These are phyloP conservation scores for Alternaria panax DNA, from an alignment of 2,329 filamentous ascomycete species.

Conservation along the genomic window DNA sequence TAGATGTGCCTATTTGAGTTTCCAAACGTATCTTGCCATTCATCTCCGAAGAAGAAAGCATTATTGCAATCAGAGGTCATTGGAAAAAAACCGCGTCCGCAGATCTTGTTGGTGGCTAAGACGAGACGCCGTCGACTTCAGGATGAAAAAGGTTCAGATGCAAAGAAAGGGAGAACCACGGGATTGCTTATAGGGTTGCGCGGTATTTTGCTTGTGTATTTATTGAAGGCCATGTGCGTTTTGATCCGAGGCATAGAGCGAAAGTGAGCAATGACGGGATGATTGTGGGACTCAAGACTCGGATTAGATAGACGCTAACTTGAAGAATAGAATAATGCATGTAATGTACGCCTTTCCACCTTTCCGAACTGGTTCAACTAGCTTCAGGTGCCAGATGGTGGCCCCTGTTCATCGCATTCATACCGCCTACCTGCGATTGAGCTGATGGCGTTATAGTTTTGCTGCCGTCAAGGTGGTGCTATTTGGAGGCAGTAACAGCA, in stretches of 20 bases:
- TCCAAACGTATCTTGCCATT: neutral
- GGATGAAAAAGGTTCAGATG: neutral
- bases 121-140: neutral
- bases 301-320: neutral
- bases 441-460: no score
- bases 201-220: fast-evolving
- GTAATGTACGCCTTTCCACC: neutral
- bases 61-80: neutral
- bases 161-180: neutral
- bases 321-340: neutral
- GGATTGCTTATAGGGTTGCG: no score
- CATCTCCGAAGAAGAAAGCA: neutral
- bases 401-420: no score
- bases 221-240: neutral
- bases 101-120: neutral
- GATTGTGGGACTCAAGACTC: neutral
- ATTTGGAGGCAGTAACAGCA: no score
- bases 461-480: no score
- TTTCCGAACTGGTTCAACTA: neutral
- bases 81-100: neutral
- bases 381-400: no score
- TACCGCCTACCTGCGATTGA: no score
- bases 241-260: neutral
- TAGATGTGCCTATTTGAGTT: neutral
- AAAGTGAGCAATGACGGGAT: neutral